Evolutionary conservation across 805 yeast species (phyloP), one percentile per base, ranked within the genome.

Genomic region (Hanseniaspora meyeri): DNA sequence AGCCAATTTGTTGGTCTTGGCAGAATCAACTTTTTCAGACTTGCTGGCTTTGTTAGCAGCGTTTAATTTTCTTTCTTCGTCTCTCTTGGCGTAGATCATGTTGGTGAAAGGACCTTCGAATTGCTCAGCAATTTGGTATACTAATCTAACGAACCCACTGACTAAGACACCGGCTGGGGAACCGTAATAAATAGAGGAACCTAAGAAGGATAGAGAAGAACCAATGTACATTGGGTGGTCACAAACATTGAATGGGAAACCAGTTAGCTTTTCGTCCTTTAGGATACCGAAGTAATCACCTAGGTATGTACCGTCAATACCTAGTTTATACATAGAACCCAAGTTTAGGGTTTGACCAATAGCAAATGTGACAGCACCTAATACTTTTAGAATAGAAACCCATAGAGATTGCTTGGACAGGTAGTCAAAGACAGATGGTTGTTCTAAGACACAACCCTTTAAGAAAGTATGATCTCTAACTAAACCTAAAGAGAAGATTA

Each of bases 201-300:
- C 98, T 66, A 93, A 72, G 75, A 93, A 93, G 53, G 95, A 82
- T 62, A 91, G 72, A 24, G 90, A 79, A 10, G 95, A 86, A 16
- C 98, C 98, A 66, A 85, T 84, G 71, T 93, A 93, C 98, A 93
- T 93, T 61, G 98, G 98, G 70, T 93, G 91, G 65, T 88, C 83
- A 61, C 83, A 78, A 57, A 90, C 80, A 64, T 83, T 90, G 78
- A 93, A 93, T 16, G 98, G 98, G 78, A 93, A 93, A 0, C 85
- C 82, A 17, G 91, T 84, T 59, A 93, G 96, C 66, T 95, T 79
- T 61, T 86, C 79, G 60, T 83, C 82, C 93, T 91, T 93, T 63
- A 93, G 77, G 64, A 93, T 90, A 1, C 97, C 97, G 70, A 93
- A 93, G 72, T 93, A 95, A 70, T 93, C 98, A 45, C 98, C 98